phyloP scores from a whole-genome alignment of 768 basidiomycete species.

The Panaeolus papilionaceus region DNA sequence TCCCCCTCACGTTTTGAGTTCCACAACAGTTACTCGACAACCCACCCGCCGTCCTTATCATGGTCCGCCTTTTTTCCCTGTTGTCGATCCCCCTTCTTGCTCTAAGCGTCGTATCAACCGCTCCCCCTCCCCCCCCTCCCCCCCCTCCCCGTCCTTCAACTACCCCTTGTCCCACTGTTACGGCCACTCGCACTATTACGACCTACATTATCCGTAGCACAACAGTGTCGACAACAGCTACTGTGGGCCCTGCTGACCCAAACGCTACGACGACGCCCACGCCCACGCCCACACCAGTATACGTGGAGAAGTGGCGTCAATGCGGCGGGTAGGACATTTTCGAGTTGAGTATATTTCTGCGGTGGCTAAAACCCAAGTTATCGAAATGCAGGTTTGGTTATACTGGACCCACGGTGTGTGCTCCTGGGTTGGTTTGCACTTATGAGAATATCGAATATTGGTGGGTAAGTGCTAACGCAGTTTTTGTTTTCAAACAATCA shows the following conservation, averaged over 20 bases:
- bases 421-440: neutral
- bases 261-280: neutral
- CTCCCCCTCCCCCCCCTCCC: neutral
- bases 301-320: neutral
- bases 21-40: neutral
- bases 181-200: neutral
- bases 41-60: neutral
- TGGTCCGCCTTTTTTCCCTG: neutral
- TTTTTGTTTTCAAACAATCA: neutral
- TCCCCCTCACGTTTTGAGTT: neutral
- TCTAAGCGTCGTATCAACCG: neutral
- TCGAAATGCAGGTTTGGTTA: neutral
- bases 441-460: neutral
- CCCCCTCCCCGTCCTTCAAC: neutral
- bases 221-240: neutral
- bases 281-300: neutral
- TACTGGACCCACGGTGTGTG: neutral
- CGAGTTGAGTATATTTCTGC: neutral
- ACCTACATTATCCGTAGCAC: neutral
- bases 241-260: neutral
- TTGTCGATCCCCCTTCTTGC: neutral
- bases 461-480: neutral
- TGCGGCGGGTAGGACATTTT: neutral
- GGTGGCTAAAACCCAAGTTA: no score
- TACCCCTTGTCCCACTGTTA: neutral